Percentiles rank a stretch among this genome's conserved stretches.
These are phyloP conservation scores for Neurospora sp. DNA, from an alignment of 495 filamentous ascomycete genomes.

Conservation along the genomic window DNA sequence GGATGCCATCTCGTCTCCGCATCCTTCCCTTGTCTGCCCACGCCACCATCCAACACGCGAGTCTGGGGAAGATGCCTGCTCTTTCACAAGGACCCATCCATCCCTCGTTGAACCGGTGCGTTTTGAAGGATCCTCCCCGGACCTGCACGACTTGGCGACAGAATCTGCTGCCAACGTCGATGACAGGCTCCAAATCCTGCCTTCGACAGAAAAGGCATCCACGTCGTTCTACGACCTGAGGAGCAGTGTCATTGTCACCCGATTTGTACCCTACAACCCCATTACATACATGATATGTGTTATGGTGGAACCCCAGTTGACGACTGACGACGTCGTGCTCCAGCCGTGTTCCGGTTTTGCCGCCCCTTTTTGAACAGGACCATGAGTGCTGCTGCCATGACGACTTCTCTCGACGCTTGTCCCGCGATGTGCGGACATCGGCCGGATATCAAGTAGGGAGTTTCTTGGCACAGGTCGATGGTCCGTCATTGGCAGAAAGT, in stretches of 20 bases:
- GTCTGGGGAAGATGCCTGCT: neutral
- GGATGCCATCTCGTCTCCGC: neutral
- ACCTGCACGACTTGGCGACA: neutral
- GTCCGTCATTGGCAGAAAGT: neutral
- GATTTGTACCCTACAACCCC: neutral
- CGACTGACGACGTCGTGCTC: neutral
- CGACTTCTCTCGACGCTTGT: neutral
- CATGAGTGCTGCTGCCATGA: neutral
- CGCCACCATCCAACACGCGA: neutral
- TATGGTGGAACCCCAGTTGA: neutral
- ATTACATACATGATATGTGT: neutral
- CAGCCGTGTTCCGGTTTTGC: neutral
- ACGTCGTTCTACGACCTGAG: neutral
- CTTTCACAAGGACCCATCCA: neutral
- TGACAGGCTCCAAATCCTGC: neutral
- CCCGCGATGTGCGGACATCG: neutral
- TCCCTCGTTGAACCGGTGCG: neutral
- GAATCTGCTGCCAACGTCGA: neutral
- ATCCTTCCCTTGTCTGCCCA: neutral
- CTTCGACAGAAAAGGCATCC: neutral
- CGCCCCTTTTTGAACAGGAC: neutral
- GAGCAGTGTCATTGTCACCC: neutral
- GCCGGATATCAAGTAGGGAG: neutral
- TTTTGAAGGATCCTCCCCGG: neutral
- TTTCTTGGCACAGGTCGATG: neutral